Evolutionary conservation across 768 basidiomycete species (phyloP), one percentile per base, ranked within the genome.

Genomic region (Lentinula detonsa): DNA sequence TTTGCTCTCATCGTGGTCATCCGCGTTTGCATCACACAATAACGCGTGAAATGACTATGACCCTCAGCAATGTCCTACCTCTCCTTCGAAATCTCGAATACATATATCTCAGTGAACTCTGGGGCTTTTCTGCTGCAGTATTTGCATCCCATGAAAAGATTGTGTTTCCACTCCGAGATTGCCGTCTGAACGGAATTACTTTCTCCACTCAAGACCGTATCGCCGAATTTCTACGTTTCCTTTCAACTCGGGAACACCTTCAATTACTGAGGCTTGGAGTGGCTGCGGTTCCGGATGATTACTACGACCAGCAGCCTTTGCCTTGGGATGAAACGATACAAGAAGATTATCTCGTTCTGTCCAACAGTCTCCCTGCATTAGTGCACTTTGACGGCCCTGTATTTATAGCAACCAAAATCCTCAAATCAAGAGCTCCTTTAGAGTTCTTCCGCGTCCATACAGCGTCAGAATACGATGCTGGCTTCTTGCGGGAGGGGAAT

Each of bases 91-190:
- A 56, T 23, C 55, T 56, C 55, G 55, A 56, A 43, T 28, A 43
- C 39, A 37, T 56, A 9, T 28, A 23, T 23, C n/a, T 56, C 11
- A 31, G 37, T 11, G 55, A 56, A 9, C 13, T 56, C 16, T 56
- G 55, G 55, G 23, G 39, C 55, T 56, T 56, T 40, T 56, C 55
- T 56, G 55, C 55, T 28, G 40, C 40, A 37, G 43, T 56, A 43
- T 56, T 56, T 21, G 37, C 37, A 11, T 39, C 23, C 11, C 10
- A 37, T 28, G 39, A 28, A 33, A 23, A 40, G 39, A 56, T 56
- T 31, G 9, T 31, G 40, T 56, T n/a, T 16, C 39, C 39, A 15
- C 16, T 56, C 21, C 23, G 39, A 28, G 23, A 40, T 23, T 56
- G 55, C 16, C 55, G 40, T 8, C 40, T 56, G 40, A 42, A 56